These are phyloP conservation scores for Zea luxurians DNA, from an alignment of 176 grass and related monocot species.

Conservation along the genomic window DNA sequence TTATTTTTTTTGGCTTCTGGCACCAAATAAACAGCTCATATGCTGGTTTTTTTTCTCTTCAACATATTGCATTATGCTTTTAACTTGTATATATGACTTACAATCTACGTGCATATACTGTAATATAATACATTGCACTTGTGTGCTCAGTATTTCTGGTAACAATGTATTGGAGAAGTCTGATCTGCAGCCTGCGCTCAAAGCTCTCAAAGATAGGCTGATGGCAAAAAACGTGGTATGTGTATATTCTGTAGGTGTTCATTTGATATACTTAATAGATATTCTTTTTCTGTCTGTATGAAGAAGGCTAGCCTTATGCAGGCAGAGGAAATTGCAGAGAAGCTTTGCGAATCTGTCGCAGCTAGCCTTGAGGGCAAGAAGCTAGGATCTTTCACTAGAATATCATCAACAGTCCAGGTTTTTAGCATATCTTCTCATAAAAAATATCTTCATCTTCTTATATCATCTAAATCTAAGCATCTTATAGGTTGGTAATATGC, in stretches of 20 bases:
- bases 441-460: slow-evolving; percentile 1
- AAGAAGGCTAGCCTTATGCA: slow-evolving; percentile 33
- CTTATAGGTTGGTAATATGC: not conserved
- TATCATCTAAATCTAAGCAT: not conserved
- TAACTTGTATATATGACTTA: not conserved
- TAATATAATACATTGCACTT: slow-evolving; percentile 24
- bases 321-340: slow-evolving; percentile 95
- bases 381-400: slow-evolving; percentile 90
- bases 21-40: not conserved
- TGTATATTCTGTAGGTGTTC: slow-evolving; percentile 17
- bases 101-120: not conserved
- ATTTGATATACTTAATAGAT: not conserved
- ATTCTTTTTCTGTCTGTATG: not conserved
- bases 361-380: slow-evolving; percentile 91
- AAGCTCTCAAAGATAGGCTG: slow-evolving; percentile 88
- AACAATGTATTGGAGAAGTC: slow-evolving; percentile 75
- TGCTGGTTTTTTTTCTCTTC: not conserved
- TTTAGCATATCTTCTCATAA: slow-evolving; percentile 1
- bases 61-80: not conserved
- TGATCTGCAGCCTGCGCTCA: slow-evolving; percentile 77
- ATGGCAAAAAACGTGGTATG: slow-evolving; percentile 99
- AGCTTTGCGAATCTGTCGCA: slow-evolving; percentile 89
- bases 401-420: slow-evolving; percentile 95
- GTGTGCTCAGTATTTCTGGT: slow-evolving; percentile 72
- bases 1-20: not conserved